A percentile compares a stretch with the other conserved stretches of the same genome.
Evolutionary conservation across 225 moss, liverwort and hornwort genomes (phyloP).

Genomic region (Pseudoscleropodium purum): DNA sequence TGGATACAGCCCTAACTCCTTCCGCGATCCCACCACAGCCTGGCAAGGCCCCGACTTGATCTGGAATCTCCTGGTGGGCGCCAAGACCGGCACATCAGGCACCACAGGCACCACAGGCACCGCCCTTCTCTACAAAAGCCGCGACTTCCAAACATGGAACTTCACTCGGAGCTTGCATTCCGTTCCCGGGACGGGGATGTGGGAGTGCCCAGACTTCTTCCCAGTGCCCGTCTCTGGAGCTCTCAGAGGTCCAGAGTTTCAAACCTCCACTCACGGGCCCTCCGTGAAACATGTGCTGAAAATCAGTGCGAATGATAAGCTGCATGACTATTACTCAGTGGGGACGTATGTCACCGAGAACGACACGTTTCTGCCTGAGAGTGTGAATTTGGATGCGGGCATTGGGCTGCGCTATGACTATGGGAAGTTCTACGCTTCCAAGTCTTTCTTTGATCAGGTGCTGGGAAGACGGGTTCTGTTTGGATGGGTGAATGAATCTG

Average conservation of each 20-base stretch:
- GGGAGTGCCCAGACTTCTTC: slow-evolving; percentile 93
- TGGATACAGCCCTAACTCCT: slow-evolving; percentile 22
- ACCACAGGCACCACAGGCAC: slow-evolving; percentile 43
- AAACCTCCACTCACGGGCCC: slow-evolving; percentile 16
- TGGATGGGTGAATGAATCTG: slow-evolving; percentile 89
- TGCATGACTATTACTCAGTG: slow-evolving; percentile 64
- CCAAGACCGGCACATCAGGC: slow-evolving; percentile 3
- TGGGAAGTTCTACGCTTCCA: slow-evolving; percentile 86
- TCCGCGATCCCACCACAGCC: slow-evolving; percentile 70
- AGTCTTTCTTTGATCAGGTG: slow-evolving; percentile 61
- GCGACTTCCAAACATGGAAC: slow-evolving; percentile 50
- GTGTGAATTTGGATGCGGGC: slow-evolving; percentile 40
- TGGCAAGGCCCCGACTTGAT: slow-evolving; percentile 54
- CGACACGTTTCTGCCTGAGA: slow-evolving; percentile 50
- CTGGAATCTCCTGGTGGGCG: slow-evolving; percentile 71
- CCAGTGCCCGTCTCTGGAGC: slow-evolving; percentile 38
- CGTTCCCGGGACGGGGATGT: slow-evolving; percentile 67
- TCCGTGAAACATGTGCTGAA: slow-evolving; percentile 73
- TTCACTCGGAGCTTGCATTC: slow-evolving; percentile 36
- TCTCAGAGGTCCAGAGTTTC: slow-evolving; percentile 16
- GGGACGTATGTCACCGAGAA: slow-evolving; percentile 46
- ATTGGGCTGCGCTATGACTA: slow-evolving; percentile 73
- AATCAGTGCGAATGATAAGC: slow-evolving; percentile 39
- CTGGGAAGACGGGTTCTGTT: slow-evolving; percentile 50
- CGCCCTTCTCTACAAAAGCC: slow-evolving; percentile 58